Conservation (phyloP, 2,329 filamentous ascomycete species). For the Thelonectria rubi region DNA sequence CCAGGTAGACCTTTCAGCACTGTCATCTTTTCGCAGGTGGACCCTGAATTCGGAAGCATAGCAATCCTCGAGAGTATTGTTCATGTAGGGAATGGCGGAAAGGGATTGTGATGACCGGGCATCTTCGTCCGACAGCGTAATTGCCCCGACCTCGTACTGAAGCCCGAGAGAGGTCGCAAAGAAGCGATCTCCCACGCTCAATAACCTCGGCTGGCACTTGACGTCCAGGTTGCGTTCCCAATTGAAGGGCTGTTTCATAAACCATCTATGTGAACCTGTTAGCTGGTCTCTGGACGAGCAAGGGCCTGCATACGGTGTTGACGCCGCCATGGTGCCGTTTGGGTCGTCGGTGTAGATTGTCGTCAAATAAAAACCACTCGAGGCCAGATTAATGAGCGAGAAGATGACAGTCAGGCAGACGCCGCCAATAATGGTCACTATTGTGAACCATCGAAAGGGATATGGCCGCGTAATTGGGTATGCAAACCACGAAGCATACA, state of each 20-base stretch:
- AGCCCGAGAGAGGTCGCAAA: constrained; percentile 19
- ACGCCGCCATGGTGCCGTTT: constrained; percentile 2
- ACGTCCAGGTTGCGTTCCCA: constrained; percentile 19
- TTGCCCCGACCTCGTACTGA: constrained; percentile 25
- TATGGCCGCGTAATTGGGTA: constrained; percentile 23
- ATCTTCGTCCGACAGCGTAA: background rate
- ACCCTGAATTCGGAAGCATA: constrained; percentile 9
- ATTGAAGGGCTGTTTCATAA: constrained; percentile 26
- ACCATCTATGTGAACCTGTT: constrained; percentile 14
- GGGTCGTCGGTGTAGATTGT: constrained; percentile 23
- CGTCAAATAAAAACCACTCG: constrained; percentile 26
- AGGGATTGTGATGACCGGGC: background rate
- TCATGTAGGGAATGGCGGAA: constrained; percentile 19
- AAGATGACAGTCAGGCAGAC: constrained; percentile 11
- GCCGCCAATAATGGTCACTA: constrained; percentile 1
- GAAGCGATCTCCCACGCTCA: constrained; percentile 28
- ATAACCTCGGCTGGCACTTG: constrained; percentile 23
- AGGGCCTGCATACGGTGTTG: background rate
- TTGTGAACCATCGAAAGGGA: constrained; percentile 30
- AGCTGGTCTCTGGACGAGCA: background rate
- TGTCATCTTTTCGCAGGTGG: constrained; percentile 16
- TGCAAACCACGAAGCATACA: constrained; percentile 30
- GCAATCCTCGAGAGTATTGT: constrained; percentile 21
- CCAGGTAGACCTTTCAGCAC: constrained; percentile 16
- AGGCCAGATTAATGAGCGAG: constrained; percentile 27